Conservation (phyloP, 73 alveolate genomes). For the Tetrahymena borealis region DNA sequence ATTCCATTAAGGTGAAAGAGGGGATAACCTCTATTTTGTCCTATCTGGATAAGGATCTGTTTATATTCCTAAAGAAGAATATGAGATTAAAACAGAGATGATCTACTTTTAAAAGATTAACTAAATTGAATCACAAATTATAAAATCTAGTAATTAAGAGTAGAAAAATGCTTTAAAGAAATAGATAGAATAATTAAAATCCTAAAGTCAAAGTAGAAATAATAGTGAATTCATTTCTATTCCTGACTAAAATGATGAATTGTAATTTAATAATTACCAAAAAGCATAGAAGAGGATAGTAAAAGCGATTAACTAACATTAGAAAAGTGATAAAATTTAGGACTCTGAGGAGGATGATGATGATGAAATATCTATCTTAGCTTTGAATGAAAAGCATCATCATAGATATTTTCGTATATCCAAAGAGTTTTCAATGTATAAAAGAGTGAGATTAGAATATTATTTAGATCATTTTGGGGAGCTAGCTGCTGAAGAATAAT, state of each 20-base stretch:
- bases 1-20: background rate
- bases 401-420: background rate
- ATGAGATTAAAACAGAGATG: background rate
- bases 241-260: too few relatives aligned
- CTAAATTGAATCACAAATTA: background rate
- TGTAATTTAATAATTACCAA: too few relatives aligned
- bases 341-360: background rate
- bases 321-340: background rate
- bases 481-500: background rate
- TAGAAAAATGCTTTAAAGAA: background rate
- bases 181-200: background rate
- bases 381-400: background rate
- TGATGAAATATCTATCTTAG: background rate
- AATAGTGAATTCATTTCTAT: background rate
- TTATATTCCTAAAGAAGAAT: background rate
- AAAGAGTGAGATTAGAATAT: background rate
- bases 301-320: background rate
- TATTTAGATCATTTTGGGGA: background rate
- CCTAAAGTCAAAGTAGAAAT: background rate
- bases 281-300: background rate
- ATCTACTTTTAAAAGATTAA: background rate
- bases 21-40: background rate
- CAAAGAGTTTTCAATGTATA: background rate
- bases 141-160: background rate
- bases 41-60: background rate